Evolutionary conservation across 2,329 filamentous ascomycete genomes (phyloP).

Genomic region (Fusarium foetens): DNA sequence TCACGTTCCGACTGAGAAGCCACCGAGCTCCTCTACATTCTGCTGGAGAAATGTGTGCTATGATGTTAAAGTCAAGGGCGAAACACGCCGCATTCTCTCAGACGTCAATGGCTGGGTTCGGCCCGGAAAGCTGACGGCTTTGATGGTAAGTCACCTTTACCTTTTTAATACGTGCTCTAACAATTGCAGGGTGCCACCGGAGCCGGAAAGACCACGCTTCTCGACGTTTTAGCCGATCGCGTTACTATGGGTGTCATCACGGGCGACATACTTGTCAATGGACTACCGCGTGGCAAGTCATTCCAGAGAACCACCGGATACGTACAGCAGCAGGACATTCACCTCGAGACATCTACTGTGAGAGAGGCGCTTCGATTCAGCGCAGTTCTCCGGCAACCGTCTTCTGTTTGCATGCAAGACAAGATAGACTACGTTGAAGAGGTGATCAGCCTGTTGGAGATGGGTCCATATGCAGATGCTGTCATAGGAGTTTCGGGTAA

Average conservation of each 20-base stretch:
- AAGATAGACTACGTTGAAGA: slow-evolving; percentile 87
- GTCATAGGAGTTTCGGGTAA: slow-evolving; percentile 68
- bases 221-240: slow-evolving; percentile 83
- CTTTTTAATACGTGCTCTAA: too few species aligned
- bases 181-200: slow-evolving; percentile 67
- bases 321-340: slow-evolving; percentile 87
- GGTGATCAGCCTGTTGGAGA: slow-evolving; percentile 69
- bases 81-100: slow-evolving; percentile 71
- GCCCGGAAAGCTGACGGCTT: slow-evolving; percentile 74
- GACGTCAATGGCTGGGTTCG: slow-evolving; percentile 78
- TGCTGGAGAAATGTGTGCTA: slow-evolving; percentile 77
- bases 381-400: slow-evolving; percentile 82
- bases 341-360: slow-evolving; percentile 81
- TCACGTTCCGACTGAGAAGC: background rate
- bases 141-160: slow-evolving; percentile 61
- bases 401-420: slow-evolving; percentile 68
- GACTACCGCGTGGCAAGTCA: slow-evolving; percentile 72
- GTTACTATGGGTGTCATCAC: slow-evolving; percentile 87
- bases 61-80: slow-evolving; percentile 73
- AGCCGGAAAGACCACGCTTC: slow-evolving; percentile 86
- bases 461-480: slow-evolving; percentile 70
- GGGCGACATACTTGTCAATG: slow-evolving; percentile 76
- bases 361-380: slow-evolving; percentile 85
- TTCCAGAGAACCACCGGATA: slow-evolving; percentile 91
- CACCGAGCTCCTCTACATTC: slow-evolving; percentile 56